A percentile compares a stretch with the other conserved stretches of the same genome.
Conservation (phyloP, 2,329 filamentous ascomycete genomes). For the Orbilia brochopaga region DNA sequence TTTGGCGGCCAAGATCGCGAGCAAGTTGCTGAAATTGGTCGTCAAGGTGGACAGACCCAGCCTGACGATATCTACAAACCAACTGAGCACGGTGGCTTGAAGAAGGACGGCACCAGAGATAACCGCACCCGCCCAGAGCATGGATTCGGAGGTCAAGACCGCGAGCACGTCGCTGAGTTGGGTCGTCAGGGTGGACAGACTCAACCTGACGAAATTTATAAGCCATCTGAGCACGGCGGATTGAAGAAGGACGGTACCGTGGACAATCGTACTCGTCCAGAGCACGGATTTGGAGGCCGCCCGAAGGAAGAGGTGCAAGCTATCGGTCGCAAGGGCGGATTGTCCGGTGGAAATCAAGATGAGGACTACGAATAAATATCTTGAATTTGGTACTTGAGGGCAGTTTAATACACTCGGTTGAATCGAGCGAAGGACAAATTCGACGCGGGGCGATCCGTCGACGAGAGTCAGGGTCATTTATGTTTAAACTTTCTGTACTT, state of each 20-base stretch:
- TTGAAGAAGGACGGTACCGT: conserved; percentile 44
- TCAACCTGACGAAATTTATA: conserved; percentile 46
- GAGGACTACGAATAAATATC: conserved; percentile 16
- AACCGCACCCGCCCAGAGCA: conserved; percentile 39
- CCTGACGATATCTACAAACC: conserved; percentile 47
- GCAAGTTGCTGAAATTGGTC: conserved; percentile 22
- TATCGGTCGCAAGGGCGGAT: conserved; percentile 41
- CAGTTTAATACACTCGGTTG: too few relatives aligned
- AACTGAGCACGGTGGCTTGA: conserved; percentile 44
- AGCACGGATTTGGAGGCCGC: conserved; percentile 37
- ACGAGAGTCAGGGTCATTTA: too few relatives aligned
- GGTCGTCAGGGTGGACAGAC: conserved; percentile 28
- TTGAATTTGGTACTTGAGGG: too few relatives aligned
- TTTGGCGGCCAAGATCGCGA: conserved; percentile 38
- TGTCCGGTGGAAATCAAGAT: conserved; percentile 2
- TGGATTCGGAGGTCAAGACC: conserved; percentile 38
- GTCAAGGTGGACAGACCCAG: conserved; percentile 31
- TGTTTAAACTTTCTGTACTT: too few relatives aligned
- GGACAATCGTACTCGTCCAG: conserved; percentile 37
- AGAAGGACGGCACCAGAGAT: conserved; percentile 41
- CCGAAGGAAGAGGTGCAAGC: conserved; percentile 44
- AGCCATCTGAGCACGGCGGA: conserved; percentile 45
- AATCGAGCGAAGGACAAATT: too few relatives aligned
- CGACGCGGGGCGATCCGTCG: too few relatives aligned
- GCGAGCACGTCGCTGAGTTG: conserved; percentile 20